Percentiles rank a stretch among this genome's conserved stretches.
Evolutionary conservation across 176 grass and related monocot species (phyloP).

Genomic region (Carex pumila): DNA sequence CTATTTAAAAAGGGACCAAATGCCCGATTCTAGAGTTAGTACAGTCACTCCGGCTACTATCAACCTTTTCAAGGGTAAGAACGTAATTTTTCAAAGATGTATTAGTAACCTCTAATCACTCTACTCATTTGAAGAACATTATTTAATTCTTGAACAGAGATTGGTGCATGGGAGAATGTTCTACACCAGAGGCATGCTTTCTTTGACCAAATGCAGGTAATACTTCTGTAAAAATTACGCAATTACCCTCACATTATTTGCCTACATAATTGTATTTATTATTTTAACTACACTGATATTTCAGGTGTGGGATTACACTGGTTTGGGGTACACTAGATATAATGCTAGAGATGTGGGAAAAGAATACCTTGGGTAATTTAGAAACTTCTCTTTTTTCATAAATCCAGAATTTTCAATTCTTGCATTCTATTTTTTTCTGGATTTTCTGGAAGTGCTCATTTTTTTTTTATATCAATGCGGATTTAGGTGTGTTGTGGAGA

Average conservation of each 20-base stretch:
- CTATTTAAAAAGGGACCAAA: conserved; percentile 52
- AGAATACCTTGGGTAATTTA: conserved; percentile 81
- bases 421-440: not conserved
- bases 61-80: conserved; percentile 70
- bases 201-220: conserved; percentile 96
- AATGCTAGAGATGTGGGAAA: conserved; percentile 85
- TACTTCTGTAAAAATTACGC: not conserved
- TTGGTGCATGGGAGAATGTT: conserved; percentile 94
- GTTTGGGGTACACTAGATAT: conserved; percentile 84
- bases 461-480: conserved; percentile 10
- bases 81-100: not conserved
- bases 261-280: not conserved
- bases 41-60: conserved; percentile 88
- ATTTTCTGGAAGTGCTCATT: not conserved
- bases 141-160: conserved; percentile 33
- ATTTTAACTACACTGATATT: not conserved
- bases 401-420: not conserved
- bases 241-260: not conserved
- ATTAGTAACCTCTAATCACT: not conserved
- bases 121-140: not conserved
- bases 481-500: conserved; percentile 93
- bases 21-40: conserved; percentile 84
- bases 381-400: not conserved
- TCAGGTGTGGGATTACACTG: conserved; percentile 98
- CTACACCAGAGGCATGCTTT: conserved; percentile 87